Evolutionary conservation across 768 basidiomycete genomes (phyloP), one percentile per base, ranked within the genome.

Genomic region (Roridomyces roridus): DNA sequence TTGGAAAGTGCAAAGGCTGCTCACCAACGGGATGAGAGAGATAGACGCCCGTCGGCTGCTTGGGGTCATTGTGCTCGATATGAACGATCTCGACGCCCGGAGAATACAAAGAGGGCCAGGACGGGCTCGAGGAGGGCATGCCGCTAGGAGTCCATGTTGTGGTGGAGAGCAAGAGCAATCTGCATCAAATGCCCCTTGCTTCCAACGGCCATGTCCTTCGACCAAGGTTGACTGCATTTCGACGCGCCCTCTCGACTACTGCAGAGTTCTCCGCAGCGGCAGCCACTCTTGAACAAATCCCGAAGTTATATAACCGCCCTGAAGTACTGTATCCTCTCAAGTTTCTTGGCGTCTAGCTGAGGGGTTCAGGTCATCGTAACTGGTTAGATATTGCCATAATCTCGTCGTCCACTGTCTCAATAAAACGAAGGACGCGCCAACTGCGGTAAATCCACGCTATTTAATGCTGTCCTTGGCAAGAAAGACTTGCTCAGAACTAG

Each of bases 401-500:
- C 20, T 6, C 15, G 14, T 23, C 37, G 10, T 18, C 23, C 8
- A 24, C 18, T 39, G n/a, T 17, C 29, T 14, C 14, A 29, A 34
- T 46, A 48, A 31, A 26, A 41, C 6, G 46, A 55, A 89, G 91
- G 91, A 18, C 85, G 91, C 56, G 89, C 91, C 4, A 92, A 92
- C 65, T 85, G 79, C 21, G 91, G 91, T 24, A 92, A 92, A 68
- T 91, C 89, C 1, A 82, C 86, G 4, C 70, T 92, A 26, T 77
- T 92, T 9, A 92, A 92, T 60, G 82, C 85, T 12, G 80, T 92
- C 5, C 65, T 91, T 5, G 83, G 83, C 2, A 74, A 87, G 29
- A 85, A 69, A 48, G 73, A 77, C 36, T 70, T 92, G 26, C 68
- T 88, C 15, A 76, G 80, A 35, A 86, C 85, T 0, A 90, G 89